A percentile compares a stretch with the other conserved stretches of the same genome.
These are phyloP conservation scores for Coprinopsis marcescibilis DNA, from an alignment of 768 basidiomycete genomes.

Conservation along the genomic window DNA sequence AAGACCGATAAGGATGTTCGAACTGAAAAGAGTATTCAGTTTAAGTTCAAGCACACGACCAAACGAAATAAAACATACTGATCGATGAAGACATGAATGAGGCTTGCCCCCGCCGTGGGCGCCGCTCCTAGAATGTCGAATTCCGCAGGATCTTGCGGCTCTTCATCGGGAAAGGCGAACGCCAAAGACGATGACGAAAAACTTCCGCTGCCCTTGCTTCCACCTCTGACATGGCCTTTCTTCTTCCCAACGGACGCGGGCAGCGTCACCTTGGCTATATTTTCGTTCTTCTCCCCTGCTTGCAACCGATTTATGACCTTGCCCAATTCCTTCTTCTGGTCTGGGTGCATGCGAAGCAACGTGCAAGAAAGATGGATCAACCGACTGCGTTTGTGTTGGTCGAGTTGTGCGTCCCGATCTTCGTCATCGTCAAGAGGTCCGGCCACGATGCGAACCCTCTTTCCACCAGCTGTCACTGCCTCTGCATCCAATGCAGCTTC, in stretches of 20 bases:
- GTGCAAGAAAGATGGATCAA: conserved; percentile 52
- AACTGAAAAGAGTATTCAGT: conserved; percentile 51
- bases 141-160: conserved; percentile 24
- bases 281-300: conserved; percentile 9
- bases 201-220: conserved; percentile 5
- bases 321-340: conserved; percentile 32
- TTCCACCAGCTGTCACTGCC: no score
- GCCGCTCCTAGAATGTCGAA: conserved; percentile 28
- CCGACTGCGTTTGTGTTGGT: conserved; percentile 31
- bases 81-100: conserved; percentile 50
- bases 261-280: conserved; percentile 4
- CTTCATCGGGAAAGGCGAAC: conserved; percentile 1
- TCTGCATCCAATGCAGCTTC: not conserved
- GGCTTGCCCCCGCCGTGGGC: conserved; percentile 26
- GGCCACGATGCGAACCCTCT: no score
- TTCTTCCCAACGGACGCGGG: conserved; percentile 6
- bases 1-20: conserved; percentile 83
- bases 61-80: conserved; percentile 38
- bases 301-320: conserved; percentile 21
- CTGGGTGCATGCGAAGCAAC: conserved; percentile 50
- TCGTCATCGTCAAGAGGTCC: conserved; percentile 4
- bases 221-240: conserved; percentile 5
- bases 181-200: not conserved
- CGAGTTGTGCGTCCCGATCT: not conserved
- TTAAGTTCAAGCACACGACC: conserved; percentile 12